Evolutionary conservation across 108 stramenopile species (phyloP).

Genomic region (Cyclotella kingstonii): DNA sequence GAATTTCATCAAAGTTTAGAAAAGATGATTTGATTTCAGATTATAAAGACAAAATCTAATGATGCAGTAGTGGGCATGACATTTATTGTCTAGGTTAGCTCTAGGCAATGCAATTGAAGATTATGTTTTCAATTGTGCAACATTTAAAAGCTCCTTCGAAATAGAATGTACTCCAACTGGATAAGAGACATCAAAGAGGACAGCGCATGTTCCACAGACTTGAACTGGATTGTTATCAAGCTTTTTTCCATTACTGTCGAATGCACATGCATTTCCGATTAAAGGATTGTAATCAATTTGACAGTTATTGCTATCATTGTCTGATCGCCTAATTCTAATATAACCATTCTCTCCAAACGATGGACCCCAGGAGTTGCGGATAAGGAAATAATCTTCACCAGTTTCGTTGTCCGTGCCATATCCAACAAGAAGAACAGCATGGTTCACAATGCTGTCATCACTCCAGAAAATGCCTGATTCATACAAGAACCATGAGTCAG

Average conservation of each 20-base stretch:
- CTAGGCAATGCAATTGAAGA: too few relatives aligned
- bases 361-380: slow-evolving; percentile 83
- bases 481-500: slow-evolving; percentile 50
- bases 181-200: slow-evolving; percentile 61
- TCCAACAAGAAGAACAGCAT: slow-evolving; percentile 83
- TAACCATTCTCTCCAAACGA: slow-evolving; percentile 84
- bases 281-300: slow-evolving; percentile 67
- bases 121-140: too few relatives aligned
- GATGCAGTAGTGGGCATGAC: too few relatives aligned
- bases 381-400: slow-evolving; percentile 72
- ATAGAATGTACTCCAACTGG: slow-evolving; percentile 59
- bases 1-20: too few relatives aligned
- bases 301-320: slow-evolving; percentile 58
- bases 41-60: too few relatives aligned
- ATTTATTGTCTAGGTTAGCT: too few relatives aligned
- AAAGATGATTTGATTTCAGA: too few relatives aligned
- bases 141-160: too few relatives aligned
- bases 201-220: slow-evolving; percentile 79
- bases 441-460: slow-evolving; percentile 62
- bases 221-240: slow-evolving; percentile 42
- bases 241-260: slow-evolving; percentile 57
- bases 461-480: slow-evolving; percentile 1
- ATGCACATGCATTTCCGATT: slow-evolving; percentile 74
- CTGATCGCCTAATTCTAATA: slow-evolving; percentile 62
- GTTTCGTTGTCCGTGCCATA: slow-evolving; percentile 75